Conservation (phyloP, 2,329 filamentous ascomycete species). For the Pseudogymnoascus sp. region DNA sequence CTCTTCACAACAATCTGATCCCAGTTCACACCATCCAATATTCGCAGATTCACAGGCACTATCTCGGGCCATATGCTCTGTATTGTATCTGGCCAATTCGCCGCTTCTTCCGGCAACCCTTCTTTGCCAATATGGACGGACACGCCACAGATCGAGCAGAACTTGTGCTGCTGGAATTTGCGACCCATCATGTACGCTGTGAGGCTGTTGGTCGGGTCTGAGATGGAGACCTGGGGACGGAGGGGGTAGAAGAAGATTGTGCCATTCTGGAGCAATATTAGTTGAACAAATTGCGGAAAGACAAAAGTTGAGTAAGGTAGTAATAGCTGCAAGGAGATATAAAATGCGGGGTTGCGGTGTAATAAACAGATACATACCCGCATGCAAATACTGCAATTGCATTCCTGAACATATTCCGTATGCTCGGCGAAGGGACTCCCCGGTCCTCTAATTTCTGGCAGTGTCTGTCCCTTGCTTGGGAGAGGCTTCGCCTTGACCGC, state of each 20-base stretch:
- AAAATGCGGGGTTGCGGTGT: background rate
- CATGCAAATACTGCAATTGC: conserved; percentile 8
- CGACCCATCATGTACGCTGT: background rate
- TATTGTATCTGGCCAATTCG: background rate
- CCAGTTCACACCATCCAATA: background rate
- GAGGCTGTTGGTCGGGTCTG: background rate
- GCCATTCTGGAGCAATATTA: background rate
- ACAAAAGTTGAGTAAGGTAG: background rate
- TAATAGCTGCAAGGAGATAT: background rate
- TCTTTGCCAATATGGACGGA: background rate
- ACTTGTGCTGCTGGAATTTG: background rate
- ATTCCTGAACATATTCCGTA: conserved; percentile 7
- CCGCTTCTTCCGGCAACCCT: background rate
- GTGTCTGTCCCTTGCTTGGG: conserved; percentile 10
- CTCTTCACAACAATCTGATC: background rate
- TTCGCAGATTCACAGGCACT: background rate
- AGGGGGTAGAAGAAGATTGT: background rate
- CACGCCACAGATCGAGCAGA: background rate
- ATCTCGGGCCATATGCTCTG: background rate
- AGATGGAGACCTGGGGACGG: background rate
- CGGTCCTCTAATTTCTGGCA: conserved; percentile 3
- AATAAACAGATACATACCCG: background rate
- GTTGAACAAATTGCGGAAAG: background rate
- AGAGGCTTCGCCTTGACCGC: conserved; percentile 18
- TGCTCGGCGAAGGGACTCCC: background rate